Conservation (phyloP, 352 stramenopile species). For the Phytophthora quininea region DNA sequence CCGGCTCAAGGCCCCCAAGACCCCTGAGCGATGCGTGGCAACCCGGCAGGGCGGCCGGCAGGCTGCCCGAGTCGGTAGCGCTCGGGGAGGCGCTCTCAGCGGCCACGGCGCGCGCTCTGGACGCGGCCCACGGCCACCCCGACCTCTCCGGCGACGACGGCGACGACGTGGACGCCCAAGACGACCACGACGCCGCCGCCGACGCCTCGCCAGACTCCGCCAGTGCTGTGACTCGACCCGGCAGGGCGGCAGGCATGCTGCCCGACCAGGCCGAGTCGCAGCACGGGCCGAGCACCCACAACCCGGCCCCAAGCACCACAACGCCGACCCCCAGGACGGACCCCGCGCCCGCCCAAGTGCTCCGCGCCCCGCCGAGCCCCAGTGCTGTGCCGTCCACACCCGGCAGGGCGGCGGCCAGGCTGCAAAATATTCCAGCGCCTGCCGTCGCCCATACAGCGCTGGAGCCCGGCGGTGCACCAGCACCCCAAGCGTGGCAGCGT, state of each 20-base stretch:
- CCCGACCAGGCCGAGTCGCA: not conserved
- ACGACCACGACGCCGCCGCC: not conserved
- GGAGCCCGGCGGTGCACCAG: not conserved
- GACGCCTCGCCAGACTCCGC: not conserved
- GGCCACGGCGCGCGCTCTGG: not conserved
- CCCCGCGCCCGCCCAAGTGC: not conserved
- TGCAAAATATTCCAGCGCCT: not conserved
- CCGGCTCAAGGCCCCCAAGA: not conserved
- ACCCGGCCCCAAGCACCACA: not conserved
- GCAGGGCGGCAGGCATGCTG: not conserved
- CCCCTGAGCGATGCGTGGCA: not conserved
- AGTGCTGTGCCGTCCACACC: not conserved
- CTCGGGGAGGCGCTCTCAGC: not conserved
- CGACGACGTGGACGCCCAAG: not conserved
- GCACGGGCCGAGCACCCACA: too few relatives aligned
- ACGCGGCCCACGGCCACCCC: not conserved
- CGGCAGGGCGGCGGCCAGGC: not conserved
- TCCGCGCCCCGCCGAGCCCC: not conserved
- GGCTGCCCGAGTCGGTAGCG: not conserved
- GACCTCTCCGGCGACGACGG: not conserved
- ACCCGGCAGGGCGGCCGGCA: constrained; percentile 6
- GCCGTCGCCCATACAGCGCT: not conserved
- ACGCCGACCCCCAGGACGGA: not conserved
- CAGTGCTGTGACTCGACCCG: not conserved
- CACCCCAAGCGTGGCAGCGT: not conserved